Evolutionary conservation across 768 basidiomycete genomes (phyloP), one percentile per base, ranked within the genome.

Genomic region (Lyophyllum decastes): DNA sequence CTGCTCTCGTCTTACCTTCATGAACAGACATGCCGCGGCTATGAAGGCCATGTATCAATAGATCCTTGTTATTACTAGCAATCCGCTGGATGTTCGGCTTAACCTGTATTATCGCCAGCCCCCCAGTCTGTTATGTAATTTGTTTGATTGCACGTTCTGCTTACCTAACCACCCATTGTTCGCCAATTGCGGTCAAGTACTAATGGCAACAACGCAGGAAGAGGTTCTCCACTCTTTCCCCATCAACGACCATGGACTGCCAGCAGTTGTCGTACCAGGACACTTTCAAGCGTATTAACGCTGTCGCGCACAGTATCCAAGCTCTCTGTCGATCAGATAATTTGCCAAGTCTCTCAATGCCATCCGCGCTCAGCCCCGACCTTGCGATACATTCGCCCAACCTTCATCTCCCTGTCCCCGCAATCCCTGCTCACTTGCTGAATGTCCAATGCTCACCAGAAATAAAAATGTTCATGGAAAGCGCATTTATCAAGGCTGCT

Each of bases 131-230:
- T n/a, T n/a, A n/a, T n/a, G n/a, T n/a, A n/a, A n/a, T n/a, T n/a
- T n/a, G n/a, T n/a, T n/a, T n/a, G n/a, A n/a, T n/a, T n/a, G n/a
- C n/a, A n/a, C 46, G 38, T 46, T 57, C 24, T 57, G 56, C 49
- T 57, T 45, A 57, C 49, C 33, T 45, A 50, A 57, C n/a, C 27
- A 10, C 24, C 55, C 56, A 57, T 57, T 57, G 56, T 57, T 57
- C 56, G 56, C 33, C 34, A 12, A 22, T 57, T 57, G 5, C 30
- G 30, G 30, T n/a, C 30, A 30, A 10, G 30, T 30, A 30, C 8
- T 35, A 2, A 24, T 45, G 44, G 21, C 44, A 45, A 8, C 44
- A 24, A 45, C 46, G 4, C 46, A 47, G 35, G 35, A 38, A 16
- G 35, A 17, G 30, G 30, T 10, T 30, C 44, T 24, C 19, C 22